A percentile compares a stretch with the other conserved stretches of the same genome.
Evolutionary conservation across 352 stramenopile species (phyloP).

Genomic region (Globisporangium canariense): DNA sequence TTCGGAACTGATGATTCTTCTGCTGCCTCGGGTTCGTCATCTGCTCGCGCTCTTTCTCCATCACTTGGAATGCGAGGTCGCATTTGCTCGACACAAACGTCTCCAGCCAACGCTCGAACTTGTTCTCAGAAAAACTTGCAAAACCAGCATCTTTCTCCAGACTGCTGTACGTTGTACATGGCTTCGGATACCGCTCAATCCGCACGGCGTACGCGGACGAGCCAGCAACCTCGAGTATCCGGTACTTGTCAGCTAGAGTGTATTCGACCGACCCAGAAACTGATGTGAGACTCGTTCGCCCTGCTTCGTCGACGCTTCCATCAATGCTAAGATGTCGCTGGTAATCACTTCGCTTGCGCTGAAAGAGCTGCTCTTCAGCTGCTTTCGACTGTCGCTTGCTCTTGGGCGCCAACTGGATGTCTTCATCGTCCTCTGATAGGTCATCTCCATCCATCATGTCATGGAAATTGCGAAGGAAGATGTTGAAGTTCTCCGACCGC

Average conservation of each 20-base stretch:
- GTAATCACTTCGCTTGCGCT: conserved; percentile 37
- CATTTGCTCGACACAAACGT: conserved; percentile 60
- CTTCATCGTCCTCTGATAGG: conserved; percentile 49
- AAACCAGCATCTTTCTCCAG: conserved; percentile 55
- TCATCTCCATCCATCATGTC: conserved; percentile 75
- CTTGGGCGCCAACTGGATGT: conserved; percentile 17
- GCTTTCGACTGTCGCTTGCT: conserved; percentile 21
- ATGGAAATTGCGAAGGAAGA: conserved; percentile 74
- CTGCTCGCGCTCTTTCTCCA: conserved; percentile 49
- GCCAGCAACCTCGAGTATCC: conserved; percentile 61
- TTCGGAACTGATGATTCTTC: conserved; percentile 70
- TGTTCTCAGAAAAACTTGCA: conserved; percentile 61
- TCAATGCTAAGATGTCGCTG: conserved; percentile 44
- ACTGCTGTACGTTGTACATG: conserved; percentile 62
- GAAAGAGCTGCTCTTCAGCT: conserved; percentile 65
- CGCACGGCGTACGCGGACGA: conserved; percentile 73
- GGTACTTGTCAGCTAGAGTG: conserved; percentile 63
- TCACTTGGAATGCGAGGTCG: conserved; percentile 35
- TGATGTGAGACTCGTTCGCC: conserved; percentile 55
- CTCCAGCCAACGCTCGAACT: conserved; percentile 70
- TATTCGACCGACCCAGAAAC: conserved; percentile 52
- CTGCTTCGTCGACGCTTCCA: conserved; percentile 19
- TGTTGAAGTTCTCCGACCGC: conserved; percentile 78
- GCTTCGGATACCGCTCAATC: conserved; percentile 80
- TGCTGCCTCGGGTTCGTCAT: conserved; percentile 51